These are phyloP conservation scores for Metarhizium rileyi DNA, from an alignment of 2,329 filamentous ascomycete genomes.

Conservation along the genomic window DNA sequence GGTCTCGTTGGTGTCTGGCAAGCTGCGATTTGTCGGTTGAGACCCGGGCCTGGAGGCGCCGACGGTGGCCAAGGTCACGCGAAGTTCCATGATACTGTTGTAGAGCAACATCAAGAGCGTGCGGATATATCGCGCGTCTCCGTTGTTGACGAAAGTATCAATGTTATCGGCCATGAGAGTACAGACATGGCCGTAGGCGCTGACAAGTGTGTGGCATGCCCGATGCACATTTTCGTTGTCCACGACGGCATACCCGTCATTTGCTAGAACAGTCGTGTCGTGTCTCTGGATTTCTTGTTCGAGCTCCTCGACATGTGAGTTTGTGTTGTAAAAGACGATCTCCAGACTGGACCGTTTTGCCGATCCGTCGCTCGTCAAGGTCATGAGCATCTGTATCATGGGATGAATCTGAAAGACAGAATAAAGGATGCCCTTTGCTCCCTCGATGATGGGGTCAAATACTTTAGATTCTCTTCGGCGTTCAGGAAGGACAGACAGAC, in stretches of 20 bases:
- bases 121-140: slow-evolving; percentile 57
- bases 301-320: slow-evolving; percentile 54
- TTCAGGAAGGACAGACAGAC: slow-evolving; percentile 54
- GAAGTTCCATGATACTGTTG: slow-evolving; percentile 58
- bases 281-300: slow-evolving; percentile 56
- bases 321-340: slow-evolving; percentile 59
- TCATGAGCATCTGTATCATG: slow-evolving; percentile 56
- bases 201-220: slow-evolving; percentile 53
- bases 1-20: slow-evolving; percentile 31
- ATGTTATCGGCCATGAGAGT: slow-evolving; percentile 51
- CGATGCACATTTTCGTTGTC: slow-evolving; percentile 56
- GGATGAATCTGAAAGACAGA: slow-evolving; percentile 60
- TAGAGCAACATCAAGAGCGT: slow-evolving; percentile 54
- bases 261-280: slow-evolving; percentile 36
- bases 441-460: slow-evolving; percentile 52
- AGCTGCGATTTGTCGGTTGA: slow-evolving; percentile 8
- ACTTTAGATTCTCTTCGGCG: slow-evolving; percentile 51
- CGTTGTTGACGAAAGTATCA: slow-evolving; percentile 54
- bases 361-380: slow-evolving; percentile 49
- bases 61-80: slow-evolving; percentile 38
- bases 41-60: slow-evolving; percentile 16
- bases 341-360: slow-evolving; percentile 54
- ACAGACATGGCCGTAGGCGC: slow-evolving; percentile 57
- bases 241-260: slow-evolving; percentile 36
- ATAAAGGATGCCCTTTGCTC: slow-evolving; percentile 57